Base-by-base conservation (phyloP, 768 basidiomycete species). In the Kwoniella sp. region DNA sequence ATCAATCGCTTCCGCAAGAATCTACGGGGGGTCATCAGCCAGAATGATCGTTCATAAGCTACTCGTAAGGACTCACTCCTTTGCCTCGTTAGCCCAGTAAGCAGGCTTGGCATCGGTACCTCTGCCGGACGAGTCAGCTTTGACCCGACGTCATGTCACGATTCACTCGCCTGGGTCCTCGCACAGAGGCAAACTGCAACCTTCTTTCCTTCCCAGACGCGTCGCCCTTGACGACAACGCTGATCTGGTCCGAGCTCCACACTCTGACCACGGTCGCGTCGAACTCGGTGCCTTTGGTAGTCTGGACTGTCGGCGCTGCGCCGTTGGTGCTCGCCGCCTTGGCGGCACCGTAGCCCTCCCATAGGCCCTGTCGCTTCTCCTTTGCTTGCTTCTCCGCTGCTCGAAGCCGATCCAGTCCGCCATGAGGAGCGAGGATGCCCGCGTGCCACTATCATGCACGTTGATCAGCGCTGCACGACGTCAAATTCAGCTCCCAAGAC, bases 191-290 rank as follows among this genome's bases (percentile, higher is more conserved):
- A 31, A 99, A 77, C 69, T 95, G 85, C 41, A 96, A 63, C 50
- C 89, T 80, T 32, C 83, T 83, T 74, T 96, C 92, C 70, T 84
- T 86, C 29, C 79, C 79, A 6, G 75, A 77, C 48, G 83, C 86
- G 28, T 69, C 66, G 3, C 59, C 65, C 70, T 84, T 86, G 51
- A 86, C 84, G 3, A 83, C 75, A 32, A 93, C 83, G 11, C 87
- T 87, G 48, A 98, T 76, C 67, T 89, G 88, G 73, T 98, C 93
- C 7, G 86, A 89, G 46, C 84, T 87, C 95, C 93, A 96, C 15
- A 96, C 76, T 11, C 93, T 84, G 26, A 83, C 76, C 9, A 98
- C 90, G 2, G 81, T 82, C 1, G 82, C 92, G 47, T 93, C 90
- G 60, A 91, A 95, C 31, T 55, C 56, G 36, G 53, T 62, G 5